Conservation (phyloP, 2,329 filamentous ascomycete genomes). For the Cladosporium halotolerans region DNA sequence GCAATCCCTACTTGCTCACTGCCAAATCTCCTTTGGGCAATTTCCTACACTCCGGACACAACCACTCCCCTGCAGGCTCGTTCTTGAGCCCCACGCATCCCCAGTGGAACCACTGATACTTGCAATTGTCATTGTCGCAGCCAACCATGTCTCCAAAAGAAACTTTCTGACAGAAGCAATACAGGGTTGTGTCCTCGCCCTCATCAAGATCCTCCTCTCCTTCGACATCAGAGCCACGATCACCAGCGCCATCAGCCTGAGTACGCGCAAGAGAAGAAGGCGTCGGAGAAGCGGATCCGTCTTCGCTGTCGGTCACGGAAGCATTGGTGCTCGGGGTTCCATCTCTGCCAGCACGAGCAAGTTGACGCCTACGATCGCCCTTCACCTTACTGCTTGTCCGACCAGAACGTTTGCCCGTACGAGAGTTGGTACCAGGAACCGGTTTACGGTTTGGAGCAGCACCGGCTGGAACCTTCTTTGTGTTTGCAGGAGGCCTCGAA, state of each 20-base stretch:
- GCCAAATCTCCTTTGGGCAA: constrained; percentile 8
- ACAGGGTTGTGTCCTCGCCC: constrained; percentile 67
- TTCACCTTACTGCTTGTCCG: constrained; percentile 23
- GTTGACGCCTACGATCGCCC: constrained; percentile 29
- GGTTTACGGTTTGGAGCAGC: constrained; percentile 1
- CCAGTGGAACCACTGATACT: constrained; percentile 86
- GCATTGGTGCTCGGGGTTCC: constrained; percentile 28
- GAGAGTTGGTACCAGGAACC: neutral
- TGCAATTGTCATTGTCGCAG: constrained; percentile 76
- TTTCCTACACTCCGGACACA: constrained; percentile 38
- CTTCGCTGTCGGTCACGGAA: constrained; percentile 16
- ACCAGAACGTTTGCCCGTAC: constrained; percentile 6
- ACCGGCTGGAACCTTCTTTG: constrained; percentile 5
- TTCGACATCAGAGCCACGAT: constrained; percentile 29
- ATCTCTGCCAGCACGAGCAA: constrained; percentile 26
- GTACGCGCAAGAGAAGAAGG: constrained; percentile 25
- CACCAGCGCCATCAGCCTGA: constrained; percentile 24
- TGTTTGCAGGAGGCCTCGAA: constrained; percentile 17
- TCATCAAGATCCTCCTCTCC: constrained; percentile 56
- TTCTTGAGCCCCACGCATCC: constrained; percentile 47
- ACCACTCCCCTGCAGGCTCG: constrained; percentile 46
- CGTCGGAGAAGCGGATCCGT: constrained; percentile 25
- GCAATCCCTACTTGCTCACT: constrained; percentile 5
- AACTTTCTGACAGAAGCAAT: constrained; percentile 76
- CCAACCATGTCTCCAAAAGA: constrained; percentile 86